Base-by-base conservation (phyloP, 257 asterid genomes). In the Primulina eburnea region DNA sequence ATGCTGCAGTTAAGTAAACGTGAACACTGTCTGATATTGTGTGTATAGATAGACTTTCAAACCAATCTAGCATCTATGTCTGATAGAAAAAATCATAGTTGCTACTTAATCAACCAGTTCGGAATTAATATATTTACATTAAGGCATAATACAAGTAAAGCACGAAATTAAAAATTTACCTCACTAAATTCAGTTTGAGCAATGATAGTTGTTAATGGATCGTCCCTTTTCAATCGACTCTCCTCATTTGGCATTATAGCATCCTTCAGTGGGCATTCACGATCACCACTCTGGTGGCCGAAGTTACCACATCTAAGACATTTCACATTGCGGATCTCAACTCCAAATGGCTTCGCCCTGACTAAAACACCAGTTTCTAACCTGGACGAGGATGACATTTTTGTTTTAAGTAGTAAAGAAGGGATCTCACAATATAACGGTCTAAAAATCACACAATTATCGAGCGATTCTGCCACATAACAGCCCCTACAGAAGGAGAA, bases 221-320 rank as follows among this genome's bases (percentile, higher is more conserved):
- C 97, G 71, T 94, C 97, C 67, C 99, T 83, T 80, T 87, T 91
- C 76, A 94, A 77, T 58, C 99, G 92, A 82, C 81, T 88, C 80
- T 94, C 96, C 75, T 94, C 97, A 62, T 79, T 89, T 35, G 99
- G 96, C 96, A 88, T 91, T 78, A 94, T 86, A 50, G 90, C 90
- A 78, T 94, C 96, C 75, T 91, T 94, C 57, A 94, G 67, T 14
- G 99, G 99, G 69, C 99, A 94, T 77, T 94, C 99, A 73, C 99
- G 97, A 77, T 94, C 99, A 75, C 99, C 97, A 86, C 97, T 94
- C 78, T 94, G 99, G 75, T 94, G 99, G 61, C 99, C 99, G 68
- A 55, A 89, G 73, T 74, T 84, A 21, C 97, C 96, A 65, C 97
- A 94, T 82, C 99, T 81, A 34, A 94, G 88, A 71, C 99, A 94